Evolutionary conservation across 2,329 filamentous ascomycete genomes (phyloP).

Genomic region (Tolypocladium endophyticum): DNA sequence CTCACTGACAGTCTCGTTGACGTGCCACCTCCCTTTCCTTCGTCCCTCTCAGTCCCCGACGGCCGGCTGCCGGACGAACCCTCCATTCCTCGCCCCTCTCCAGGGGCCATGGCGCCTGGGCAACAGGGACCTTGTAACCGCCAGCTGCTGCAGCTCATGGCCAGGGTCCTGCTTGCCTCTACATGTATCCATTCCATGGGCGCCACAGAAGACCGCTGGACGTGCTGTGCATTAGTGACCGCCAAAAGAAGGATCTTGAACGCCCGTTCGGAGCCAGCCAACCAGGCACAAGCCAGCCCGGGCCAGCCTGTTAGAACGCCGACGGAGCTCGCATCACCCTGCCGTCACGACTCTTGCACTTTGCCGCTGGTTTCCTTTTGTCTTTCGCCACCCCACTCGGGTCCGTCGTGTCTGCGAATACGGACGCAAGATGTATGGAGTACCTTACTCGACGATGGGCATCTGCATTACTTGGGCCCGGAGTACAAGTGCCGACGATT

Average conservation of each 20-base stretch:
- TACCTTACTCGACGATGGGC: background rate
- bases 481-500: background rate
- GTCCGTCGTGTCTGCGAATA: background rate
- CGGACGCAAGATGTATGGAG: background rate
- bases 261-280: conserved; percentile 13
- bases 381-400: conserved; percentile 6
- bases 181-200: background rate
- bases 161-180: background rate
- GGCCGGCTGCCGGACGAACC: conserved; percentile 5
- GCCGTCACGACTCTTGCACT: background rate
- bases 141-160: conserved; percentile 4
- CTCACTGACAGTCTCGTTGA: background rate
- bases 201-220: background rate
- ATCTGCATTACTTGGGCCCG: background rate
- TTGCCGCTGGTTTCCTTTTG: conserved; percentile 1
- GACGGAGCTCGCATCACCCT: background rate
- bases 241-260: conserved; percentile 21
- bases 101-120: background rate
- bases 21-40: background rate
- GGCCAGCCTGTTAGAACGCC: background rate
- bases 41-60: background rate
- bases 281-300: conserved; percentile 6
- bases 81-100: background rate
- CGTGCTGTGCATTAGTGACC: conserved; percentile 22
- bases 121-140: background rate